Conservation (phyloP, 306 rosid genomes). For the Casuarina equisetifolia region DNA sequence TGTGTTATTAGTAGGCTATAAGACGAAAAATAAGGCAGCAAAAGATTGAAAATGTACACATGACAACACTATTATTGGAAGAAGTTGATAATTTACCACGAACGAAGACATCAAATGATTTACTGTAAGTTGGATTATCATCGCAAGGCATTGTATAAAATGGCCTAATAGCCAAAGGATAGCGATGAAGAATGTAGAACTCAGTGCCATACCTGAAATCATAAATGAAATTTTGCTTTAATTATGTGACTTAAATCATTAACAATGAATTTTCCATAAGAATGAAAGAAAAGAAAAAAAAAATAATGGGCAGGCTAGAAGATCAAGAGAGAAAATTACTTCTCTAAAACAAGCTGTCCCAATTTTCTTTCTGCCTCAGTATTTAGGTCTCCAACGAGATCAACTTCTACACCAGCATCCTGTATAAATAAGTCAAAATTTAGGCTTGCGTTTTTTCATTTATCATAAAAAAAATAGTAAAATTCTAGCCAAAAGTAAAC, state of each 20-base stretch:
- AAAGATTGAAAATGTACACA: neutral
- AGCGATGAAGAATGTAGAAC: constrained; percentile 86
- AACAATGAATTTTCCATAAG: neutral
- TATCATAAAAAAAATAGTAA: neutral
- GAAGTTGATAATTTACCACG: constrained; percentile 56
- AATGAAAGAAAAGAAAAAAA: constrained; percentile 1
- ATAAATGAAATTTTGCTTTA: constrained; percentile 13
- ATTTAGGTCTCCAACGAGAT: constrained; percentile 86
- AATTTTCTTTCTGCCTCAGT: constrained; percentile 85
- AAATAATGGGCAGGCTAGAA: neutral
- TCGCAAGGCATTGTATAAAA: constrained; percentile 96
- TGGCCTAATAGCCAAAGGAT: constrained; percentile 87
- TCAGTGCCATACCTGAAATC: constrained; percentile 76
- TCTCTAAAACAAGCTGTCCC: constrained; percentile 79
- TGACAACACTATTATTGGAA: neutral
- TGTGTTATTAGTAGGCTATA: neutral
- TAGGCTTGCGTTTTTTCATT: neutral
- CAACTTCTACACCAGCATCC: constrained; percentile 84
- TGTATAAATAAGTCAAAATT: constrained; percentile 35
- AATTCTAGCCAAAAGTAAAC: neutral
- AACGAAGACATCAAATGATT: constrained; percentile 94
- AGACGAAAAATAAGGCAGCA: neutral
- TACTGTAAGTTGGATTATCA: constrained; percentile 70
- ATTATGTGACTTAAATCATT: neutral
- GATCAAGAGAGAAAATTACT: constrained; percentile 42